Percentiles rank a stretch among this genome's conserved stretches.
Conservation (phyloP, 2,329 filamentous ascomycete species). For the Leptoxyphium fumago region DNA sequence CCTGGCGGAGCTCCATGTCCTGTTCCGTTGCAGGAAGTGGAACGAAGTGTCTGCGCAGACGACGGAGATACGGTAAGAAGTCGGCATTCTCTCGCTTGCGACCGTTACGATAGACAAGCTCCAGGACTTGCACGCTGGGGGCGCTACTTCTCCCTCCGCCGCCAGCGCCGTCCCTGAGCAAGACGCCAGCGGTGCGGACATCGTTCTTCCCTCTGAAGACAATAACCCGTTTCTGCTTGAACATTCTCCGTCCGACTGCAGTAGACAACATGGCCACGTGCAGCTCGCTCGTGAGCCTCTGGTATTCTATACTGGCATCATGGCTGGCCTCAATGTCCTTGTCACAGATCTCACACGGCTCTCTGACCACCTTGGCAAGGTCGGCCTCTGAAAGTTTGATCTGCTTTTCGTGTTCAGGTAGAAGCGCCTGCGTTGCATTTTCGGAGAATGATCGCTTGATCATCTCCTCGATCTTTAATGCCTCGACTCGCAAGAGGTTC, state of each 20-base stretch:
- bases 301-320: conserved; percentile 64
- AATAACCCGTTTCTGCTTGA: conserved; percentile 59
- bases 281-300: conserved; percentile 64
- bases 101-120: conserved; percentile 51
- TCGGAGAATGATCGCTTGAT: conserved; percentile 99
- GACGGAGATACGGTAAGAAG: conserved; percentile 65
- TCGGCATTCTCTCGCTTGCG: conserved; percentile 66
- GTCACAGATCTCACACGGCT: conserved; percentile 71
- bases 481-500: conserved; percentile 86
- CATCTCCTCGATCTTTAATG: conserved; percentile 98
- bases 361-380: conserved; percentile 75
- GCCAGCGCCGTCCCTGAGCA: conserved; percentile 61
- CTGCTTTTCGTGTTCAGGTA: conserved; percentile 91
- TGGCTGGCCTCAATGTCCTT: conserved; percentile 67
- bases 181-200: conserved; percentile 64
- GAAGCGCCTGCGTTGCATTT: conserved; percentile 83
- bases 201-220: conserved; percentile 69
- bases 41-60: conserved; percentile 53
- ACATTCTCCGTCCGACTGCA: conserved; percentile 69
- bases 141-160: conserved; percentile 51
- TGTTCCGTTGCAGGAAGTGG: conserved; percentile 50
- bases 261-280: conserved; percentile 64
- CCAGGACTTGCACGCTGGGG: conserved; percentile 62
- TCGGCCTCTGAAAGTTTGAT: conserved; percentile 86
- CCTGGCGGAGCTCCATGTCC: conserved; percentile 52